These are phyloP conservation scores for Nakaseomyces kungkrabaensis DNA, from an alignment of 1,139 yeast species.

Conservation along the genomic window DNA sequence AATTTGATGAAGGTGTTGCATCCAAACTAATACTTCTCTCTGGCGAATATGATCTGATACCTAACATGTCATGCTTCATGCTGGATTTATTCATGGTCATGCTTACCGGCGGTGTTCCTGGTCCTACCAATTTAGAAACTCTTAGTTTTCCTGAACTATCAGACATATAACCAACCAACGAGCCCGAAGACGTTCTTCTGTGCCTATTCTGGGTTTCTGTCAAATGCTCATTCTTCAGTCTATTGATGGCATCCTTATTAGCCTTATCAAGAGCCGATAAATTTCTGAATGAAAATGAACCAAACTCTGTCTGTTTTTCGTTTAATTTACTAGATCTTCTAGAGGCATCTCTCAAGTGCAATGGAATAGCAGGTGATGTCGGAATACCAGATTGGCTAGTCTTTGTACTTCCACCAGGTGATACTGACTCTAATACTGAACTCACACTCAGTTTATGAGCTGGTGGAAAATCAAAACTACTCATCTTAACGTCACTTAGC, in stretches of 20 bases:
- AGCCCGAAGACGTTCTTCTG: conserved; percentile 23
- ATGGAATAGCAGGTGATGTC: conserved; percentile 42
- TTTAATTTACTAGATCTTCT: conserved; percentile 59
- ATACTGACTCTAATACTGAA: conserved; percentile 23
- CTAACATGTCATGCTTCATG: conserved; percentile 20
- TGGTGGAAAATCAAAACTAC: conserved; percentile 14
- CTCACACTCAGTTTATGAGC: conserved; percentile 24
- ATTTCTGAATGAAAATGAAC: conserved; percentile 85
- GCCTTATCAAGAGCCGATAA: conserved; percentile 86
- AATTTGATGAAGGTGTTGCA: conserved; percentile 10
- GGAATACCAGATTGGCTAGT: conserved; percentile 28
- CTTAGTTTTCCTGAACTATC: conserved; percentile 10
- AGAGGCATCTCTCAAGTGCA: conserved; percentile 41
- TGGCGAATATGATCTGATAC: conserved; percentile 22
- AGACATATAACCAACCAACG: conserved; percentile 31
- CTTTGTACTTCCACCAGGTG: conserved; percentile 8
- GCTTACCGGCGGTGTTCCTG: conserved; percentile 4
- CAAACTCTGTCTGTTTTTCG: conserved; percentile 74
- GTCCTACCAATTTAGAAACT: neutral
- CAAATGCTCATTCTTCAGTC: conserved; percentile 74
- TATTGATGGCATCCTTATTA: conserved; percentile 81
- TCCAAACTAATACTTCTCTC: conserved; percentile 20
- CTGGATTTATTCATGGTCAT: conserved; percentile 6
- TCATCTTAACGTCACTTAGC: conserved; percentile 6
- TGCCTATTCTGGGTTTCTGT: conserved; percentile 32